Percentiles rank a stretch among this genome's conserved stretches.
Evolutionary conservation across 2,329 filamentous ascomycete genomes (phyloP).

Genomic region (Colletotrichum tamarilloi): DNA sequence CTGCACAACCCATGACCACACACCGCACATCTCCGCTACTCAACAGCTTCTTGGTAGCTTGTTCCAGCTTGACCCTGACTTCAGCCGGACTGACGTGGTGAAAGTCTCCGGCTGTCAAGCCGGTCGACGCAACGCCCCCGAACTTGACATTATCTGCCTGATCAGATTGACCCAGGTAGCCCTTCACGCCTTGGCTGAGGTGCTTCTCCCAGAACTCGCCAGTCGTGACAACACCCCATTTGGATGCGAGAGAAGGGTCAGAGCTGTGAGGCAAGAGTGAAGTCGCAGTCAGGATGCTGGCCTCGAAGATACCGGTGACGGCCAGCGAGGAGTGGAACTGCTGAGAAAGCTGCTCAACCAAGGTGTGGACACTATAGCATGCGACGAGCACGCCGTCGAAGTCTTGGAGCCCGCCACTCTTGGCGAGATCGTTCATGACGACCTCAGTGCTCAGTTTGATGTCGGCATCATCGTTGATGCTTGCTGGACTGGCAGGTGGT

Average conservation of each 20-base stretch:
- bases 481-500: slow-evolving; percentile 70
- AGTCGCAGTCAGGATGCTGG: slow-evolving; percentile 75
- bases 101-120: slow-evolving; percentile 82
- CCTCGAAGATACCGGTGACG: slow-evolving; percentile 89
- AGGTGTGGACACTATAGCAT: slow-evolving; percentile 87
- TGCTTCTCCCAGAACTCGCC: slow-evolving; percentile 85
- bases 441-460: slow-evolving; percentile 71
- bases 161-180: slow-evolving; percentile 67
- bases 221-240: slow-evolving; percentile 90
- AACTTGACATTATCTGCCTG: slow-evolving; percentile 63
- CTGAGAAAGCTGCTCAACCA: slow-evolving; percentile 70
- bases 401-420: slow-evolving; percentile 48
- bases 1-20: slow-evolving; percentile 88
- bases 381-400: slow-evolving; percentile 87
- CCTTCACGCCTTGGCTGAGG: slow-evolving; percentile 71
- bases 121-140: slow-evolving; percentile 84
- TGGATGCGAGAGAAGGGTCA: slow-evolving; percentile 45
- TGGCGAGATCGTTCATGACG: slow-evolving; percentile 63
- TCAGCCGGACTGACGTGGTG: slow-evolving; percentile 75
- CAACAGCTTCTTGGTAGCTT: slow-evolving; percentile 76
- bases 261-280: slow-evolving; percentile 56
- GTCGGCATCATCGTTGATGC: slow-evolving; percentile 82
- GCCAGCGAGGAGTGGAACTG: slow-evolving; percentile 49
- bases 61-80: slow-evolving; percentile 73
- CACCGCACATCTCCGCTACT: slow-evolving; percentile 67